phyloP scores from a whole-genome alignment of 192 early-diverging fungal genomes.

The Backusella sp. region DNA sequence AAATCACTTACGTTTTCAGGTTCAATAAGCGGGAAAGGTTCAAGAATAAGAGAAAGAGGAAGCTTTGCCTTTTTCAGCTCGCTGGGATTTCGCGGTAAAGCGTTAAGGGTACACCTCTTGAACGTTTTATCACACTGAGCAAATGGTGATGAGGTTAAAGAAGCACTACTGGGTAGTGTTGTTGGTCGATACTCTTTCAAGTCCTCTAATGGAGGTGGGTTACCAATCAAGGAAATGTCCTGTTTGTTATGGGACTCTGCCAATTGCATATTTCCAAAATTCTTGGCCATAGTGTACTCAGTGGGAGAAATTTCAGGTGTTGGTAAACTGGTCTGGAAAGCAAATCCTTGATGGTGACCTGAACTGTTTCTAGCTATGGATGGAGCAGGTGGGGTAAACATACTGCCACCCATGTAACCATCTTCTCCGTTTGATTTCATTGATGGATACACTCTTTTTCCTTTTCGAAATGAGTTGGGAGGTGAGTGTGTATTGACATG shows the following conservation, averaged over 20 bases:
- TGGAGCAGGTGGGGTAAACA: background rate
- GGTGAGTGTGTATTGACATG: background rate
- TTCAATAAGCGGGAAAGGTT: slow-evolving; percentile 65
- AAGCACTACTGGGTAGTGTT: slow-evolving; percentile 36
- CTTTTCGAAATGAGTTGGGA: background rate
- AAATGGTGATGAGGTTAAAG: slow-evolving; percentile 9
- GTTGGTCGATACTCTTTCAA: slow-evolving; percentile 40
- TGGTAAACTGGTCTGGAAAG: background rate
- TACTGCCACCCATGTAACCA: background rate
- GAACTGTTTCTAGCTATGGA: background rate
- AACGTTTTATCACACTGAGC: slow-evolving; percentile 19
- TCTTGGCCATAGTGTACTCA: background rate
- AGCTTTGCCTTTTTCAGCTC: slow-evolving; percentile 76
- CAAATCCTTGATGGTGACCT: background rate
- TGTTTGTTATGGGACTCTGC: background rate
- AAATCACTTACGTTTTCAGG: slow-evolving; percentile 58
- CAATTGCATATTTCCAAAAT: background rate
- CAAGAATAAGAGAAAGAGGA: slow-evolving; percentile 73
- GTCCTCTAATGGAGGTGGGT: slow-evolving; percentile 42
- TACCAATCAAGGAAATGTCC: slow-evolving; percentile 43
- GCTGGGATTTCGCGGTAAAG: slow-evolving; percentile 66
- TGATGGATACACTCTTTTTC: background rate
- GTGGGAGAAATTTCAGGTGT: background rate
- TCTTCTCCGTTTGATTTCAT: background rate
- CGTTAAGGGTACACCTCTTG: slow-evolving; percentile 71